Evolutionary conservation across 2,329 filamentous ascomycete species (phyloP).

Genomic region (Fusarium drepaniforme): DNA sequence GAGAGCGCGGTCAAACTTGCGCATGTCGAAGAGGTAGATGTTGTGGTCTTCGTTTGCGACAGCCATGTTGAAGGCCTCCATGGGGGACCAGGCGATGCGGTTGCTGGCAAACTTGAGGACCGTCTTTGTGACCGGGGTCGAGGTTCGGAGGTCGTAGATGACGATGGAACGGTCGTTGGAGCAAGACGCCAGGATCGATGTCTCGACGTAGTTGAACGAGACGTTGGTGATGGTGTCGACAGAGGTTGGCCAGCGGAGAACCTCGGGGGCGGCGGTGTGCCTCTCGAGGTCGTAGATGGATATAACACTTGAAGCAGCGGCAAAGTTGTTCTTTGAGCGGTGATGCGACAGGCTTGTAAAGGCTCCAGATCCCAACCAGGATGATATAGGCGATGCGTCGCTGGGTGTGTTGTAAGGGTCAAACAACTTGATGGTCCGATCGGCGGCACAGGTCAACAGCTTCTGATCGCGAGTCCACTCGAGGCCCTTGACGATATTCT

Average conservation of each 20-base stretch:
- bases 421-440: constrained; percentile 90
- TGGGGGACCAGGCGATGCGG: constrained; percentile 91
- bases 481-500: constrained; percentile 92
- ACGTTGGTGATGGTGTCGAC: constrained; percentile 92
- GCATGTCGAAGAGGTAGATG: constrained; percentile 89
- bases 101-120: constrained; percentile 87
- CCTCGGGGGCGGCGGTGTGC: constrained; percentile 84
- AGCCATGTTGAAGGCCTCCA: constrained; percentile 96
- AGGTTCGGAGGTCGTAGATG: constrained; percentile 92
- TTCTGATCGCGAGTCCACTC: constrained; percentile 90
- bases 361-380: constrained; percentile 85
- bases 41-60: constrained; percentile 96
- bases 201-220: constrained; percentile 94
- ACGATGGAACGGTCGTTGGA: constrained; percentile 89
- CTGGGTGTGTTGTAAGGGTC: constrained; percentile 84
- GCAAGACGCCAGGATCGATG: constrained; percentile 87
- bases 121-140: constrained; percentile 83
- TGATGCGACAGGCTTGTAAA: constrained; percentile 91
- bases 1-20: constrained; percentile 86
- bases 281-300: constrained; percentile 90
- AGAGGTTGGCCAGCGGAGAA: constrained; percentile 86
- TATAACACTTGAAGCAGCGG: constrained; percentile 80
- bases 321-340: constrained; percentile 82
- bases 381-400: constrained; percentile 79
- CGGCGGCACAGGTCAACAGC: constrained; percentile 86